A percentile compares a stretch with the other conserved stretches of the same genome.
Conservation (phyloP, 768 basidiomycete species). For the Xerocomus spinulosus region DNA sequence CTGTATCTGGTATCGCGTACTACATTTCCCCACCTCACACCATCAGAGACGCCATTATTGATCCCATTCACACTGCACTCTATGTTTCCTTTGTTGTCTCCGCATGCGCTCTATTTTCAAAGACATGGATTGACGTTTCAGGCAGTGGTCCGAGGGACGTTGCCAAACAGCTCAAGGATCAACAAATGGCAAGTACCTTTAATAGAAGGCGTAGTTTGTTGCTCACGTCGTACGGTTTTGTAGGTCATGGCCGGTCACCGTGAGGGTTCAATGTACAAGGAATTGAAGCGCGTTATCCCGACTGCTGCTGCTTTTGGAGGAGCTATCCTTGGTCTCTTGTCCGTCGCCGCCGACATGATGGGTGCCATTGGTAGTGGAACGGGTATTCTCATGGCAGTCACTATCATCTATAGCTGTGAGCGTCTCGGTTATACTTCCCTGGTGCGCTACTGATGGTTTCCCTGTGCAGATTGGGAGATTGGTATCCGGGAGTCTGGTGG, state of each 20-base stretch:
- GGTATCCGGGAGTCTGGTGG: slow-evolving; percentile 77
- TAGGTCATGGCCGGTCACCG: slow-evolving; percentile 86
- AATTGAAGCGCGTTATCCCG: slow-evolving; percentile 95
- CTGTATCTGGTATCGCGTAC: slow-evolving; percentile 89
- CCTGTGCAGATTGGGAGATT: slow-evolving; percentile 81
- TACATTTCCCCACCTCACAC: slow-evolving; percentile 99
- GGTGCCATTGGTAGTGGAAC: slow-evolving; percentile 96
- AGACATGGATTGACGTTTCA: slow-evolving; percentile 99
- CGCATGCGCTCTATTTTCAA: slow-evolving; percentile 95
- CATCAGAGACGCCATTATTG: slow-evolving; percentile 77
- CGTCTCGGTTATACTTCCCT: neutral
- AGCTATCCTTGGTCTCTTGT: slow-evolving; percentile 89
- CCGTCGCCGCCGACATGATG: slow-evolving; percentile 89
- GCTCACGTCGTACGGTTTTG: neutral
- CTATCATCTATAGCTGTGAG: slow-evolving; percentile 84
- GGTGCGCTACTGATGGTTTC: neutral
- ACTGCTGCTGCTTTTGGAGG: slow-evolving; percentile 97
- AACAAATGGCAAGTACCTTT: slow-evolving; percentile 73
- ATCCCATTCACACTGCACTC: slow-evolving; percentile 89
- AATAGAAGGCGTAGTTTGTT: neutral
- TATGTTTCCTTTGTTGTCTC: slow-evolving; percentile 91
- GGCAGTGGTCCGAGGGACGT: slow-evolving; percentile 94
- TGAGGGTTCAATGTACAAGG: slow-evolving; percentile 99
- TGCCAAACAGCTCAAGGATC: slow-evolving; percentile 97
- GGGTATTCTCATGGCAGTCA: slow-evolving; percentile 96